Conservation (phyloP, 305 asterid species). For the Fraxinus baroniana region DNA sequence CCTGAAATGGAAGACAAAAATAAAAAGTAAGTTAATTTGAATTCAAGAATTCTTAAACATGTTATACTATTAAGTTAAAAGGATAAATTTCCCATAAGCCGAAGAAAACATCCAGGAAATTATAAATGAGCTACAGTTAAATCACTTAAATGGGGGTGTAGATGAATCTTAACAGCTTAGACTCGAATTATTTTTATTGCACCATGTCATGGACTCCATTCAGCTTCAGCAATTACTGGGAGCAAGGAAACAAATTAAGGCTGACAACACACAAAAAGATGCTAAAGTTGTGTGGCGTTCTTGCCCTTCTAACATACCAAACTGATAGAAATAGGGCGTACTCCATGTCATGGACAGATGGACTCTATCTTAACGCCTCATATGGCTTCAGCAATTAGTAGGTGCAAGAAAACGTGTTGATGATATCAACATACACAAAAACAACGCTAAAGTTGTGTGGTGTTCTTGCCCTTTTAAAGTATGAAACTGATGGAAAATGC, state of each 20-base stretch:
- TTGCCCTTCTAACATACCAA: not conserved
- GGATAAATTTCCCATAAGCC: not conserved
- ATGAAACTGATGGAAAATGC: not conserved
- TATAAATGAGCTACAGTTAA: not conserved
- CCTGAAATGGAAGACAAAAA: constrained; percentile 41
- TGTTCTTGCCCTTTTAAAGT: not conserved
- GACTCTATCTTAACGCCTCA: not conserved
- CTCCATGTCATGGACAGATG: not conserved
- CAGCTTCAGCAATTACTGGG: not conserved
- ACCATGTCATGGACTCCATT: not conserved
- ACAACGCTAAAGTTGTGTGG: not conserved
- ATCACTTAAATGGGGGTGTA: not conserved
- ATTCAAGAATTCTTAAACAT: not conserved
- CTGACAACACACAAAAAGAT: not conserved
- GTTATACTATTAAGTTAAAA: not conserved
- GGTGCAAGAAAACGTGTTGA: not conserved
- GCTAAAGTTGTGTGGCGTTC: not conserved
- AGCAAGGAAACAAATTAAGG: not conserved
- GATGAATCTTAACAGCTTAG: not conserved
- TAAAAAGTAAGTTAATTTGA: not conserved
- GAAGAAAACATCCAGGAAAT: not conserved
- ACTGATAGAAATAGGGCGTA: not conserved
- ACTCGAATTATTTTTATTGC: not conserved
- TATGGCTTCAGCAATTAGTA: not conserved
- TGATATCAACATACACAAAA: not conserved